Conservation (phyloP, 176 grass and related monocot species). For the Typha latifolia region DNA sequence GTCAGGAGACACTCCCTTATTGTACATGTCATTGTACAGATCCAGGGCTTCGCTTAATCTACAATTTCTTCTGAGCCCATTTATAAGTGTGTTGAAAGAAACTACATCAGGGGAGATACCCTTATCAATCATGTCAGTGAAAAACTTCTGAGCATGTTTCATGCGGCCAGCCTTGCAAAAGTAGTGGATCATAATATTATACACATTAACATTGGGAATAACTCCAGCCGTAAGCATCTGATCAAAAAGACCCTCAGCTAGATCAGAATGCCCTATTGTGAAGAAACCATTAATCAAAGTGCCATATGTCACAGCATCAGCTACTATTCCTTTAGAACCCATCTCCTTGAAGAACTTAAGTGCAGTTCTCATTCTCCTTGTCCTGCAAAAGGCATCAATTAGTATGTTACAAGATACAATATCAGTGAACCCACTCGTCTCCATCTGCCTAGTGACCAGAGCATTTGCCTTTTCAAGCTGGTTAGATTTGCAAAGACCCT, state of each 20-base stretch:
- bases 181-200: conserved; percentile 64
- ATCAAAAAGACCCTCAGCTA: conserved; percentile 60
- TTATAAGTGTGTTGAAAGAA: conserved; percentile 56
- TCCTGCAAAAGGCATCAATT: conserved; percentile 66
- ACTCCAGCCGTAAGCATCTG: conserved; percentile 46
- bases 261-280: conserved; percentile 27
- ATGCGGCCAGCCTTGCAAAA: conserved; percentile 42
- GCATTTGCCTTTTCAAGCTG: conserved; percentile 52
- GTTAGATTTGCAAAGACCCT: conserved; percentile 64
- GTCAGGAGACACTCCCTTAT: conserved; percentile 40
- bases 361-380: conserved; percentile 45
- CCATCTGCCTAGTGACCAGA: conserved; percentile 59
- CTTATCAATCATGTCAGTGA: conserved; percentile 45
- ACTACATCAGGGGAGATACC: conserved; percentile 37
- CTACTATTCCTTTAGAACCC: conserved; percentile 54
- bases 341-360: conserved; percentile 58
- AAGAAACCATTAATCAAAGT: conserved; percentile 68
- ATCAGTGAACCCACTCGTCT: conserved; percentile 54
- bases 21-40: conserved; percentile 48
- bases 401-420: conserved; percentile 67
- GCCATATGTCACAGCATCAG: conserved; percentile 58
- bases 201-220: conserved; percentile 49
- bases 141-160: conserved; percentile 39
- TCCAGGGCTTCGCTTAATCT: conserved; percentile 49
- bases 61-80: conserved; percentile 28